Evolutionary conservation across 1,139 yeast genomes (phyloP), one percentile per base, ranked within the genome.

Genomic region (Debaryomyces psychrophilus): DNA sequence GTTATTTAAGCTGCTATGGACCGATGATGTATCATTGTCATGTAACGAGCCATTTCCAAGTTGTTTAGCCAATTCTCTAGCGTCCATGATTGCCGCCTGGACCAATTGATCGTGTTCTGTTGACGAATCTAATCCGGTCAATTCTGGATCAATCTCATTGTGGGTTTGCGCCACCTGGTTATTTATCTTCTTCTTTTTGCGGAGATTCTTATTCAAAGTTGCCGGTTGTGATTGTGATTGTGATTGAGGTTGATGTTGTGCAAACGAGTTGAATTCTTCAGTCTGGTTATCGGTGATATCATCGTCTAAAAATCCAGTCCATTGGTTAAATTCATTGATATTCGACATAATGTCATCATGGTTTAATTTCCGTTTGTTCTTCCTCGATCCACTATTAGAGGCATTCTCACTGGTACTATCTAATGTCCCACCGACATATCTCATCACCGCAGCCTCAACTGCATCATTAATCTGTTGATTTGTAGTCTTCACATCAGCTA

Each of bases 361-460:
- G 36, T 59, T 53, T 12, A 33, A 35, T 26, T 46, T 51, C 20
- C 55, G 45, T 34, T 55, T 57, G 29, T 53, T 46, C 45, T 51
- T 57, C 35, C 54, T 56, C 11, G 41, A 39, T n/a, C 49, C 52
- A 17, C 39, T 43, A 17, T 54, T 50, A 14, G 52, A 42, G 7
- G 50, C 53, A 23, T 44, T 39, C 23, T 41, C 38, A 8, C 39
- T 44, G 25, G 46, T 50, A 18, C 63, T 60, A 27, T 75, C 79
- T 41, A 82, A 64, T 1, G 82, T 76, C 5, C 83, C 84, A 12
- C 87, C 87, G 8, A 85, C 92, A 54, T 80, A 79, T 48, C 81
- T 76, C 81, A 85, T 74, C 29, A 85, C 89, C 0, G 90, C 92
- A n/a, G 87, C 90, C 55, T 81, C 87, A 5, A 82, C 87, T 3